Conservation (phyloP, 78 protist species). For the Creolimax fragrantissima region DNA sequence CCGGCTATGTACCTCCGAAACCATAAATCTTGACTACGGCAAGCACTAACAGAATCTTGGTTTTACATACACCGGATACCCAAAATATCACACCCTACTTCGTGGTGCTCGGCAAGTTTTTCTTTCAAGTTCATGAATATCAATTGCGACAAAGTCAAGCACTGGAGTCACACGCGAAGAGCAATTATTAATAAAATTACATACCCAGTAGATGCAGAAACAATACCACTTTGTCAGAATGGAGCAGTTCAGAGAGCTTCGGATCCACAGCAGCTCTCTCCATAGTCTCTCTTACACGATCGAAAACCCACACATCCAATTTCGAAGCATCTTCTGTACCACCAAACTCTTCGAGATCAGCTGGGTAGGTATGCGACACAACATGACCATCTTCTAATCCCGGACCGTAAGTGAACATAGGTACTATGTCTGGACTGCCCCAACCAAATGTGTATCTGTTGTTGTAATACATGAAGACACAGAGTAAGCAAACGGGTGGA, state of each 20-base stretch:
- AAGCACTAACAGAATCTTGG: too few species aligned
- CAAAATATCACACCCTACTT: too few species aligned
- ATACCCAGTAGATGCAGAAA: conserved; percentile 76
- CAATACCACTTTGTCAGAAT: conserved; percentile 19
- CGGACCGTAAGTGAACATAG: conserved; percentile 53
- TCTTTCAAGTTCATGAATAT: too few species aligned
- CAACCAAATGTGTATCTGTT: conserved; percentile 42
- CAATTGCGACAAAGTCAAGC: too few species aligned
- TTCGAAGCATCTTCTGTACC: conserved; percentile 28
- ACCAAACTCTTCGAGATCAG: conserved; percentile 58
- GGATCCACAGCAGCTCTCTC: conserved; percentile 6
- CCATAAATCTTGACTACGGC: too few species aligned
- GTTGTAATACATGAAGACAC: too few species aligned
- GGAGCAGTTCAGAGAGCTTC: neutral
- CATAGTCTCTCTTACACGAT: conserved; percentile 32
- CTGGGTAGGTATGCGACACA: conserved; percentile 15
- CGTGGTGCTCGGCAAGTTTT: too few species aligned
- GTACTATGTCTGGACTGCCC: conserved; percentile 73
- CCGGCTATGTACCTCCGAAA: too few species aligned
- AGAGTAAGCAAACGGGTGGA: too few species aligned
- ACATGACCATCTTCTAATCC: neutral
- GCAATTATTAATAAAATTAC: too few species aligned
- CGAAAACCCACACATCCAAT: conserved; percentile 72
- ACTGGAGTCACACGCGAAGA: too few species aligned
- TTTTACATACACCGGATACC: too few species aligned